Base-by-base conservation (phyloP, 306 rosid genomes). In the Sesbania bispinosa region DNA sequence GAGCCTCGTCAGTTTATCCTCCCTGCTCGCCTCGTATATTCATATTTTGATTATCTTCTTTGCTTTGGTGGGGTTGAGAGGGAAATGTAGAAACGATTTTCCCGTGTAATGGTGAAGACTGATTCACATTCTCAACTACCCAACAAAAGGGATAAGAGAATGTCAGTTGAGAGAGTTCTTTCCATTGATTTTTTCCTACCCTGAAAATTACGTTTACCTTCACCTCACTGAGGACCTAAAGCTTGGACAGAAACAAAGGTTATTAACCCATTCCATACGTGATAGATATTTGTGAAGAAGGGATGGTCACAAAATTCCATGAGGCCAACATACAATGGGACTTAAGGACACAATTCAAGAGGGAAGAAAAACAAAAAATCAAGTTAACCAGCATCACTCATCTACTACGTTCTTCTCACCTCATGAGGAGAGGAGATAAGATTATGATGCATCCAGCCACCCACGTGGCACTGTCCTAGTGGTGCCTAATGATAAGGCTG, bases 401-500 rank as follows among this genome's bases (percentile, higher is more conserved):
- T 69, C 75, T 38, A 15, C 2, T 4, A 39, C 61, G 1, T 7
- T 23, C 36, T 30, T 29, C 43, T n/a, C 46, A 27, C 35, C 57
- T n/a, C 23, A 1, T 51, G 71, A 76, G n/a, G n/a, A n/a, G n/a
- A n/a, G 67, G 67, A 41, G 86, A 85, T 85, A 85, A 81, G 88
- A 73, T 79, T 21, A 10, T 10, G 75, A 21, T 18, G 8, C 47
- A 70, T 35, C n/a, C n/a, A n/a, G n/a, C n/a, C 8, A 3, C 39
- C 83, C 88, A 85, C 84, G 67, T 85, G 88, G 84, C 88, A 85
- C 33, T 53, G 9, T 8, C 69, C 21, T 23, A 20, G 10, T 81
- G 84, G 80, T 75, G 71, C 9, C 10, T 48, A 23, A 67, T 52
- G 84, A 72, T 78, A 85, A 75, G 84, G 77, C 76, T 78, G 27